Percentiles rank a stretch among this genome's conserved stretches.
Evolutionary conservation across 257 asterid genomes (phyloP).

Genomic region (Solanum paucissectum): DNA sequence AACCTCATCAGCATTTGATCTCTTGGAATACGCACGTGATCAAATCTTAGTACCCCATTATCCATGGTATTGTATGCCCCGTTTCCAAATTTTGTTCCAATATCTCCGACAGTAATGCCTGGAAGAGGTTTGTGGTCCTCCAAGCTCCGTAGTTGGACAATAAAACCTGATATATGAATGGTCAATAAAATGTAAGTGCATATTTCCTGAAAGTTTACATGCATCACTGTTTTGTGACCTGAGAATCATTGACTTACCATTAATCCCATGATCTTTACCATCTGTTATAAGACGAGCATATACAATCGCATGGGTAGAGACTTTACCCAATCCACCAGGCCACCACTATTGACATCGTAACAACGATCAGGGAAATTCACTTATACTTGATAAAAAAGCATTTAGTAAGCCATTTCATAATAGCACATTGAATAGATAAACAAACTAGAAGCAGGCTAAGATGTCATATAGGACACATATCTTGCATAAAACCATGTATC

Average conservation of each 20-base stretch:
- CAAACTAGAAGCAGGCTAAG: background rate
- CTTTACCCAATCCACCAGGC: slow-evolving; percentile 99
- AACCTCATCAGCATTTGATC: slow-evolving; percentile 94
- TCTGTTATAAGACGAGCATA: slow-evolving; percentile 79
- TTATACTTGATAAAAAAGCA: background rate
- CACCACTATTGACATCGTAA: slow-evolving; percentile 57
- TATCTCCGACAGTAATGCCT: slow-evolving; percentile 86
- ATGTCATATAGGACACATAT: background rate
- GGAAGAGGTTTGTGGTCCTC: slow-evolving; percentile 88
- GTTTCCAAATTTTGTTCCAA: slow-evolving; percentile 95
- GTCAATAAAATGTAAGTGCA: background rate
- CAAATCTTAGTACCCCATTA: slow-evolving; percentile 84
- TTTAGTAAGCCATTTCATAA: background rate
- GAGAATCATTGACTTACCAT: slow-evolving; percentile 38
- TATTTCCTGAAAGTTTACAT: background rate
- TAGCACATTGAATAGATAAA: background rate
- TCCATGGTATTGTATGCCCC: slow-evolving; percentile 98
- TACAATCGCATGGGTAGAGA: slow-evolving; percentile 85
- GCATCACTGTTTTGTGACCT: background rate
- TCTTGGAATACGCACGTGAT: slow-evolving; percentile 89
- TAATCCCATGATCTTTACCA: slow-evolving; percentile 79
- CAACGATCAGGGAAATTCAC: background rate
- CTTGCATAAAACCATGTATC: background rate
- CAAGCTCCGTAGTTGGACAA: slow-evolving; percentile 82
- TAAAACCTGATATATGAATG: slow-evolving; percentile 44